These are phyloP conservation scores for Zangia roseola DNA, from an alignment of 768 basidiomycete genomes.

Conservation along the genomic window DNA sequence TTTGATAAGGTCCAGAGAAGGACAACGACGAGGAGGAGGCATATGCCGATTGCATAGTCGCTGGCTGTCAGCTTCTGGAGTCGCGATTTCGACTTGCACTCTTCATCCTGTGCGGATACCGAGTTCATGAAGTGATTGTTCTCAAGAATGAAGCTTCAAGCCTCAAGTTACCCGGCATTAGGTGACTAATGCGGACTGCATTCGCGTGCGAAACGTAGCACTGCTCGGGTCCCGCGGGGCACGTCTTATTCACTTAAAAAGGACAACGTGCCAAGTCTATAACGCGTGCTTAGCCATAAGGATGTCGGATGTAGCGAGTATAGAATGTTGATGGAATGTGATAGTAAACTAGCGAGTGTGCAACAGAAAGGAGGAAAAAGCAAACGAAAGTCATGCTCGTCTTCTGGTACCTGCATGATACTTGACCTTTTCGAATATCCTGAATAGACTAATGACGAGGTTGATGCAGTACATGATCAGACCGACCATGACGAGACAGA, in stretches of 20 bases:
- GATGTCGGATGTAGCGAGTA: not conserved
- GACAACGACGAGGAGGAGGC: conserved; percentile 71
- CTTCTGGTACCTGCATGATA: conserved; percentile 48
- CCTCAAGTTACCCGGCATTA: too few species aligned
- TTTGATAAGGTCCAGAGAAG: conserved; percentile 87
- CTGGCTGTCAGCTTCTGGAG: conserved; percentile 12
- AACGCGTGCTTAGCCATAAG: too few species aligned
- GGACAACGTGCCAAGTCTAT: too few species aligned
- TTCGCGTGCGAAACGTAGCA: conserved; percentile 11
- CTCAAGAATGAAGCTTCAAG: not conserved
- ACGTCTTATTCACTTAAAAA: too few species aligned
- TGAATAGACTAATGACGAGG: conserved; percentile 79
- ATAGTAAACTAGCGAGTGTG: conserved; percentile 6
- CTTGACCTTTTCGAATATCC: conserved; percentile 90
- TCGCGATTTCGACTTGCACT: conserved; percentile 8
- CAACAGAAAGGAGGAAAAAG: not conserved
- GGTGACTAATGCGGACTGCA: too few species aligned
- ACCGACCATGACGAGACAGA: conserved; percentile 74
- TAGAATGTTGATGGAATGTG: not conserved
- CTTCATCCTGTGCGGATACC: conserved; percentile 12
- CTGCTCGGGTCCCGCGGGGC: not conserved
- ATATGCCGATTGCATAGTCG: conserved; percentile 59
- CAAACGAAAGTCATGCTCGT: conserved; percentile 11
- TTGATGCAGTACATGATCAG: conserved; percentile 81
- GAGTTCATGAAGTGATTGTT: conserved; percentile 17